phyloP scores from a whole-genome alignment of 345 rosid genomes.

The Turritis glabra region DNA sequence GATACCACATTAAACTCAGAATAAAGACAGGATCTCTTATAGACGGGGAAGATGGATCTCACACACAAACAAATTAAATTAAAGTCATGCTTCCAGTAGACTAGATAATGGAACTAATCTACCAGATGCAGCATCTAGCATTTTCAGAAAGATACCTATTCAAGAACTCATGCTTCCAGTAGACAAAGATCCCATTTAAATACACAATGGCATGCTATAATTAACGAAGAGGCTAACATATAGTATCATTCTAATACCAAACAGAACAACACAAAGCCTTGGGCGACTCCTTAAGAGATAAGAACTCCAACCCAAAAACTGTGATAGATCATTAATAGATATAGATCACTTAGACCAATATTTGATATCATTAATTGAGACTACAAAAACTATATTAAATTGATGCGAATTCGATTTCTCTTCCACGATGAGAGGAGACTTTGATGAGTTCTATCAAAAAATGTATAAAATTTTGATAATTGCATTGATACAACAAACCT shows the following conservation, averaged over 20 bases:
- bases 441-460: background rate
- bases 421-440: background rate
- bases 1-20: background rate
- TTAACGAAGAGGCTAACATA: background rate
- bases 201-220: background rate
- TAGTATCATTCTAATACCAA: background rate
- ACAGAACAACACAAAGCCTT: constrained; percentile 1
- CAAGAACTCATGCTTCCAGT: constrained; percentile 7
- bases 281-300: background rate
- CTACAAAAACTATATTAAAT: background rate
- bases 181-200: background rate
- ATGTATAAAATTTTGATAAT: background rate
- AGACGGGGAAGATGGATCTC: background rate
- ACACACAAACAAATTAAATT: background rate
- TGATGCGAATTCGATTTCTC: background rate
- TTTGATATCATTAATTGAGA: background rate
- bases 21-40: background rate
- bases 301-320: background rate
- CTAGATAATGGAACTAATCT: background rate
- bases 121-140: background rate
- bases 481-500: constrained; percentile 51
- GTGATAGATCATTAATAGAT: background rate
- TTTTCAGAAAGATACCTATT: background rate
- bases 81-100: too few relatives aligned
- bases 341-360: background rate